Conservation (phyloP, 2,329 filamentous ascomycete genomes). For the Leptodontidium sp. region DNA sequence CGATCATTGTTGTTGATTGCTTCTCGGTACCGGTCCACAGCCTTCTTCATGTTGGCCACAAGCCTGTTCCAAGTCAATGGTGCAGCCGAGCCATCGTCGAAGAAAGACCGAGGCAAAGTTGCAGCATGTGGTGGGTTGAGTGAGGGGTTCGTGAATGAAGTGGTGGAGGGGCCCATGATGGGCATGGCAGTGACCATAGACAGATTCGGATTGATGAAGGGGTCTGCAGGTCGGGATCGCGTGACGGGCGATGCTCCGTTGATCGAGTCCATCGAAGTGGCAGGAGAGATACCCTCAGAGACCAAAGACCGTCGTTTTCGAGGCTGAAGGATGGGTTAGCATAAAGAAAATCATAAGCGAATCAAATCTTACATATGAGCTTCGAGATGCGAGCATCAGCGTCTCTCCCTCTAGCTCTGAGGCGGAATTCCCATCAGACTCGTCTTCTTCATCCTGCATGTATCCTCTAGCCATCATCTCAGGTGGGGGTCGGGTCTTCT, state of each 20-base stretch:
- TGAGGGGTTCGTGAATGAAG: slow-evolving; percentile 64
- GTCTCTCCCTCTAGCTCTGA: slow-evolving; percentile 85
- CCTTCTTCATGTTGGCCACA: slow-evolving; percentile 90
- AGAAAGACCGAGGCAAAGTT: slow-evolving; percentile 81
- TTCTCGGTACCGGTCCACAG: slow-evolving; percentile 88
- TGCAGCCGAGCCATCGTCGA: slow-evolving; percentile 84
- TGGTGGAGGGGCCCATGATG: slow-evolving; percentile 48
- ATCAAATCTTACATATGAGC: slow-evolving; percentile 68
- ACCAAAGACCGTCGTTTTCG: slow-evolving; percentile 67
- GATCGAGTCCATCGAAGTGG: slow-evolving; percentile 91
- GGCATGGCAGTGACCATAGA: slow-evolving; percentile 58
- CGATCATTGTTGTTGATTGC: slow-evolving; percentile 85
- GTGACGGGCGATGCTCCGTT: slow-evolving; percentile 70
- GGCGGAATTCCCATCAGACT: slow-evolving; percentile 83
- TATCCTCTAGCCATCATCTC: slow-evolving; percentile 90
- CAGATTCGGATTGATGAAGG: slow-evolving; percentile 58
- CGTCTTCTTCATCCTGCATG: slow-evolving; percentile 86
- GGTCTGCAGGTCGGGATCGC: slow-evolving; percentile 63
- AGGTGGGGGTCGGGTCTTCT: slow-evolving; percentile 86
- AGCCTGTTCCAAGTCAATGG: slow-evolving; percentile 89
- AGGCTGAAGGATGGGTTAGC: slow-evolving; percentile 53
- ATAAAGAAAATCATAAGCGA: slow-evolving; percentile 22
- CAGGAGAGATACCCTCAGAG: slow-evolving; percentile 79
- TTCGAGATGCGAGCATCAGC: slow-evolving; percentile 71
- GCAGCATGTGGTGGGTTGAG: slow-evolving; percentile 49